Percentiles rank a stretch among this genome's conserved stretches.
Conservation (phyloP, 1,139 yeast species). For the Pneumocystis murina region DNA sequence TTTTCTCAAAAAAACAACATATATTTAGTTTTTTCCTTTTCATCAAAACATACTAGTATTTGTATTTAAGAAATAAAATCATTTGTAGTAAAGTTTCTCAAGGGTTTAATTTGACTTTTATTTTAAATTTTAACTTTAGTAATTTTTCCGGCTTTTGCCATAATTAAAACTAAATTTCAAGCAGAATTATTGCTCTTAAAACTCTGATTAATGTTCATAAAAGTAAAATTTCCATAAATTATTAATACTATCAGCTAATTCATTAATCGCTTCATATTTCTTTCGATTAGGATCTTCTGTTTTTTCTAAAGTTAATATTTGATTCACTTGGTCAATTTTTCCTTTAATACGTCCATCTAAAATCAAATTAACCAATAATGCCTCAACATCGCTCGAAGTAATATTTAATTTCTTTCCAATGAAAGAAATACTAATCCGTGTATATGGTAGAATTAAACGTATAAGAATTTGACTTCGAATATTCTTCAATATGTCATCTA, state of each 20-base stretch:
- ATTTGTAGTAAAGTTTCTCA: not conserved
- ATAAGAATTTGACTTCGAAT: conserved; percentile 26
- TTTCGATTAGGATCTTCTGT: not conserved
- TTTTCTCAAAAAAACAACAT: too few species aligned
- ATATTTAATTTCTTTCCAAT: conserved; percentile 21
- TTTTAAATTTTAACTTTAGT: too few species aligned
- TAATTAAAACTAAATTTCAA: not conserved
- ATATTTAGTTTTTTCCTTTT: too few species aligned
- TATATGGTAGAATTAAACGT: conserved; percentile 28
- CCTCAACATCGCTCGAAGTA: conserved; percentile 26
- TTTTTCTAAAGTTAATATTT: not conserved
- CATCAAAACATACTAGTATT: not conserved
- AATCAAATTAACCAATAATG: conserved; percentile 31
- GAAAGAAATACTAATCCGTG: conserved; percentile 23
- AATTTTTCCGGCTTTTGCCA: not conserved
- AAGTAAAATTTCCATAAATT: not conserved
- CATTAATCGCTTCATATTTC: not conserved
- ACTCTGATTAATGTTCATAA: not conserved
- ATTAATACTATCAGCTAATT: not conserved
- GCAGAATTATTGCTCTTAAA: not conserved
- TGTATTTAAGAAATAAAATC: not conserved
- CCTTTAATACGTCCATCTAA: conserved; percentile 28
- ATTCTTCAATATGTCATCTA: conserved; percentile 21
- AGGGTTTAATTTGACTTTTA: too few species aligned
- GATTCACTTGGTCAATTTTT: conserved; percentile 12